Evolutionary conservation across 352 stramenopile genomes (phyloP).

Genomic region (Pythium apleroticum): DNA sequence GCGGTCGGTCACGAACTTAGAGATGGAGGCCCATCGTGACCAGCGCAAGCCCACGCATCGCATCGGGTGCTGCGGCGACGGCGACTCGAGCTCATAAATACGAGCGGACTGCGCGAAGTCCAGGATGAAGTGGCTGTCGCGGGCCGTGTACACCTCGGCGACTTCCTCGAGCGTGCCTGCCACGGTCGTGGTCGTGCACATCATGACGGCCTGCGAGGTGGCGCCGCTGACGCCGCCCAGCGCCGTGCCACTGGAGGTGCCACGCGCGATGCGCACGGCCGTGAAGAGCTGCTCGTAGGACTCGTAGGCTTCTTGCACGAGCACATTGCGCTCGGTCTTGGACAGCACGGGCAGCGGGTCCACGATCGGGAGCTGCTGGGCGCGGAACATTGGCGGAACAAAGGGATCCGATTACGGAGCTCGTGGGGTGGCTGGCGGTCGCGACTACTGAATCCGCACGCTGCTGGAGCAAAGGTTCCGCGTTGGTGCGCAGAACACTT

Average conservation of each 20-base stretch:
- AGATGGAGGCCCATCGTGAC: constrained; percentile 57
- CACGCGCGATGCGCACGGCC: constrained; percentile 26
- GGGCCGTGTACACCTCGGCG: constrained; percentile 50
- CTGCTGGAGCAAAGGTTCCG: not conserved
- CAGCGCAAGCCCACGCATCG: constrained; percentile 50
- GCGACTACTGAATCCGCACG: not conserved
- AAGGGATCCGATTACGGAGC: not conserved
- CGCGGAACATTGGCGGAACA: constrained; percentile 4
- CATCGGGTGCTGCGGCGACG: constrained; percentile 41
- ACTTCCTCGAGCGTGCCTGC: constrained; percentile 65
- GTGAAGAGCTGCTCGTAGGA: constrained; percentile 28
- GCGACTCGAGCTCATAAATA: constrained; percentile 55
- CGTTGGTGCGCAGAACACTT: not conserved
- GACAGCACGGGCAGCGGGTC: constrained; percentile 19
- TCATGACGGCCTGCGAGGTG: constrained; percentile 48
- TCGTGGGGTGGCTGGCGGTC: not conserved
- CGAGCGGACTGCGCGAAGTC: constrained; percentile 48
- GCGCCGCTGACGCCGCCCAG: constrained; percentile 29
- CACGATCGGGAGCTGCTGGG: constrained; percentile 11
- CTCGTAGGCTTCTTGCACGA: constrained; percentile 25
- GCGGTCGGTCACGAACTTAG: constrained; percentile 46
- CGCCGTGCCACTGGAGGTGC: constrained; percentile 34
- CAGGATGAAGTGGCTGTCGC: constrained; percentile 44
- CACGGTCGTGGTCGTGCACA: constrained; percentile 56
- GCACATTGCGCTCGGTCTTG: constrained; percentile 10